Evolutionary conservation across 441 rosid species (phyloP).

Genomic region (Populus hybrid): DNA sequence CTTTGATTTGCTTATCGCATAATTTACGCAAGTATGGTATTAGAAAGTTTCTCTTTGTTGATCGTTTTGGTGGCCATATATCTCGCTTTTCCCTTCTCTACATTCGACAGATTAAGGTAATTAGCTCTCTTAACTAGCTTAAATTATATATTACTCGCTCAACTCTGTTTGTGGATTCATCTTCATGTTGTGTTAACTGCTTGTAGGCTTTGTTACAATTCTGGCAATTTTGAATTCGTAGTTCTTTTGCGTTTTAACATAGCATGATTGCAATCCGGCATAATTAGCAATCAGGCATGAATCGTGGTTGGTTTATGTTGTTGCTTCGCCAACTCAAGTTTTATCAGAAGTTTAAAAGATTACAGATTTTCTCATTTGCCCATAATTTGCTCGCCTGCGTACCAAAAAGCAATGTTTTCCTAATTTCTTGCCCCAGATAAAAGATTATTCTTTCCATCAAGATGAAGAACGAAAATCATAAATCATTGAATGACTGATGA

Average conservation of each 20-base stretch:
- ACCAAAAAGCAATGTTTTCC: background rate
- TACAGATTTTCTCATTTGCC: background rate
- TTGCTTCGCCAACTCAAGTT: background rate
- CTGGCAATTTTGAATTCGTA: background rate
- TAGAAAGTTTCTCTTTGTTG: conserved; percentile 74
- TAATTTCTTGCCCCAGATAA: background rate
- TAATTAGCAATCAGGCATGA: background rate
- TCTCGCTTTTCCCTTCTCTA: conserved; percentile 49
- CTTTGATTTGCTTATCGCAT: conserved; percentile 71
- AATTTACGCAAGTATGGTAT: conserved; percentile 76
- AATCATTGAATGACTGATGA: background rate
- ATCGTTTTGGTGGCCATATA: conserved; percentile 59
- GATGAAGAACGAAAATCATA: background rate
- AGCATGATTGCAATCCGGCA: background rate
- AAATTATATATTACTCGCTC: background rate
- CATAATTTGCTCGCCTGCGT: background rate
- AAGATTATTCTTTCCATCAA: background rate
- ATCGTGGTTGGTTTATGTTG: background rate
- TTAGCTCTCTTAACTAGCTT: conserved; percentile 2
- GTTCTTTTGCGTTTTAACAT: background rate
- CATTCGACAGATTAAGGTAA: conserved; percentile 55
- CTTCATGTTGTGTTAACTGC: background rate
- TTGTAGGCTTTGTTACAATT: background rate
- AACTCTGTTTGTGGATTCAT: background rate
- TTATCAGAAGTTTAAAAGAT: background rate